Base-by-base conservation (phyloP, 805 yeast genomes). In the Barnettozyma populi region DNA sequence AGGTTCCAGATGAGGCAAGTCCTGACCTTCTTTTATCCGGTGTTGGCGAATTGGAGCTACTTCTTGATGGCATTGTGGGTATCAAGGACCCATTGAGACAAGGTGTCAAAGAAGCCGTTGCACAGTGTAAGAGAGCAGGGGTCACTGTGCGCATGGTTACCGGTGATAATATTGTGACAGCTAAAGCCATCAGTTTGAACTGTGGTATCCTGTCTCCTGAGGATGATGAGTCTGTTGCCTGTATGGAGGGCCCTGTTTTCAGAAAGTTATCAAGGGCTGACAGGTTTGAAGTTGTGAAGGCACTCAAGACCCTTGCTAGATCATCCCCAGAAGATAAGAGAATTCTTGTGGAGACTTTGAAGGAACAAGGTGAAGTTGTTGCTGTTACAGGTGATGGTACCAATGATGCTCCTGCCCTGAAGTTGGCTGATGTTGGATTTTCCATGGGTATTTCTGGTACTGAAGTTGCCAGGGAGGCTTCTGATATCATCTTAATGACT, bases 351-450 rank as follows among this genome's bases (percentile, higher is more conserved):
- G 86, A 84, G 52, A 82, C 90, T 11, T 72, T 94, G 57, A 82
- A 84, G 59, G 72, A 75, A 34, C 74, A 81, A 61, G 95, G 95
- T 21, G 97, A 94, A 61, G 95, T 92, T 32, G 99, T 94, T 43
- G 99, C 99, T 1, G 98, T 92, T 32, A 94, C 99, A 35, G 99
- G 99, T 63, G 99, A 94, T 66, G 99, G 99, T 68, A 92, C 98
- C 8, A 94, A 94, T 65, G 99, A 94, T 74, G 99, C 98, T 0
- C 97, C 97, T 14, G 98, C 99, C 3, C 76, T 94, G 61, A 89
- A 92, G 62, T 74, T 90, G 50, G 99, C 99, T 0, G 98, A 94
- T 69, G 96, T 94, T 49, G 99, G 99, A 2, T 92, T 94, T 63
- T 87, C 98, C 2, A 94, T 94, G 99, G 99, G 99, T 55, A 88